phyloP scores from a whole-genome alignment of 306 rosid genomes.

The Glycine soja region DNA sequence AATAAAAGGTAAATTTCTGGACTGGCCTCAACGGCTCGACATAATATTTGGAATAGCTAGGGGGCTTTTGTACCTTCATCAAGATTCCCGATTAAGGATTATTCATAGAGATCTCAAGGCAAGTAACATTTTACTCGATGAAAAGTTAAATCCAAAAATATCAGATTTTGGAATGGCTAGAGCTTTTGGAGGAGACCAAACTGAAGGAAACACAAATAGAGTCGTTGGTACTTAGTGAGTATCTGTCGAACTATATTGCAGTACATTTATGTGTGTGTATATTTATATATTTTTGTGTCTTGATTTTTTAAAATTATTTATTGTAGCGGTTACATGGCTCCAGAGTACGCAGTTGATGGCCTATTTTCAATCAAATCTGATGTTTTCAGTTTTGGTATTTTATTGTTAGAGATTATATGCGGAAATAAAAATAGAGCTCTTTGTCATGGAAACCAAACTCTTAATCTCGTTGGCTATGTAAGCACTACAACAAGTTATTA shows the following conservation, averaged over 20 bases:
- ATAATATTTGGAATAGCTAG: slow-evolving; percentile 23
- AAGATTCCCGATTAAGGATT: slow-evolving; percentile 20
- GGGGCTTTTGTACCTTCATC: slow-evolving; percentile 16
- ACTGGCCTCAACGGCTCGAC: neutral
- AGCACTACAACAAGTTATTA: neutral
- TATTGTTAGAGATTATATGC: slow-evolving; percentile 7
- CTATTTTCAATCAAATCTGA: slow-evolving; percentile 30
- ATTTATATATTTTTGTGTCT: neutral
- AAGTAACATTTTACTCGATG: slow-evolving; percentile 29
- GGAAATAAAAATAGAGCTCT: slow-evolving; percentile 3
- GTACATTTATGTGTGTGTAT: neutral
- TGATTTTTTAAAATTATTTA: neutral
- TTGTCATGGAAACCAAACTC: neutral
- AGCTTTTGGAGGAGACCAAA: slow-evolving; percentile 29
- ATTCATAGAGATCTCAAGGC: slow-evolving; percentile 33
- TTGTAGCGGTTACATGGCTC: slow-evolving; percentile 42
- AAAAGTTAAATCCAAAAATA: slow-evolving; percentile 17
- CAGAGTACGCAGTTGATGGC: slow-evolving; percentile 23
- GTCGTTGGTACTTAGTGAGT: slow-evolving; percentile 20
- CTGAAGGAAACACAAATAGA: slow-evolving; percentile 14
- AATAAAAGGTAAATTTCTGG: neutral
- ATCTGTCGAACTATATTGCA: neutral
- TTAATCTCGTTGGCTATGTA: slow-evolving; percentile 29
- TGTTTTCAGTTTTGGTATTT: slow-evolving; percentile 31
- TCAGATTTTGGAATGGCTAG: slow-evolving; percentile 32